Percentiles rank a stretch among this genome's conserved stretches.
Conservation (phyloP, 108 stramenopile genomes). For the Fistulifera pelliculosa region DNA sequence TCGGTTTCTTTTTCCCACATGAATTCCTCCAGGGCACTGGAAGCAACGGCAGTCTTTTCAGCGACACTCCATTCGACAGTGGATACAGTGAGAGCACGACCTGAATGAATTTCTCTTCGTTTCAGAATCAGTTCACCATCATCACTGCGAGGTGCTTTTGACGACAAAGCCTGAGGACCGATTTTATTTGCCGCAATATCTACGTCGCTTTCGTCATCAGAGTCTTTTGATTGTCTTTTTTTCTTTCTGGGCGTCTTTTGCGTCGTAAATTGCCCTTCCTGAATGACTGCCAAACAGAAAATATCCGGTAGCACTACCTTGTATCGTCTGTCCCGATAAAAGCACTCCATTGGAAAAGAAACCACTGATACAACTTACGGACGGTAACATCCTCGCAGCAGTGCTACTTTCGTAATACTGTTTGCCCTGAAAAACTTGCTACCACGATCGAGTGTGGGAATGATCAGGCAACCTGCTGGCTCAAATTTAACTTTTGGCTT, state of each 20-base stretch:
- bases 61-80: conserved; percentile 88
- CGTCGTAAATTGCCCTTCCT: conserved; percentile 53
- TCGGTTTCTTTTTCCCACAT: conserved; percentile 91
- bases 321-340: conserved; percentile 31
- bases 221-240: conserved; percentile 4
- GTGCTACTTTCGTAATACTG: conserved; percentile 56
- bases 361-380: conserved; percentile 47
- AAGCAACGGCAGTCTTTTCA: conserved; percentile 67
- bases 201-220: conserved; percentile 25
- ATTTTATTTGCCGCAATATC: conserved; percentile 25
- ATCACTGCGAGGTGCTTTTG: conserved; percentile 51
- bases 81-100: conserved; percentile 66
- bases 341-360: conserved; percentile 78
- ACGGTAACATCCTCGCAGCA: conserved; percentile 44
- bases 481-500: conserved; percentile 14
- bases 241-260: conserved; percentile 18
- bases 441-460: conserved; percentile 75
- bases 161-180: conserved; percentile 11
- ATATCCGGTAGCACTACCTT: conserved; percentile 62
- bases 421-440: conserved; percentile 68
- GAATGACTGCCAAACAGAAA: conserved; percentile 69
- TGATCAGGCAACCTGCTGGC: conserved; percentile 62
- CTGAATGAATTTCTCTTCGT: conserved; percentile 75
- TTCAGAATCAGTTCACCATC: conserved; percentile 71
- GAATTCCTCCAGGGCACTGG: conserved; percentile 64